Evolutionary conservation across 2,329 filamentous ascomycete genomes (phyloP), one percentile per base, ranked within the genome.

Genomic region (Pseudocercospora musae): DNA sequence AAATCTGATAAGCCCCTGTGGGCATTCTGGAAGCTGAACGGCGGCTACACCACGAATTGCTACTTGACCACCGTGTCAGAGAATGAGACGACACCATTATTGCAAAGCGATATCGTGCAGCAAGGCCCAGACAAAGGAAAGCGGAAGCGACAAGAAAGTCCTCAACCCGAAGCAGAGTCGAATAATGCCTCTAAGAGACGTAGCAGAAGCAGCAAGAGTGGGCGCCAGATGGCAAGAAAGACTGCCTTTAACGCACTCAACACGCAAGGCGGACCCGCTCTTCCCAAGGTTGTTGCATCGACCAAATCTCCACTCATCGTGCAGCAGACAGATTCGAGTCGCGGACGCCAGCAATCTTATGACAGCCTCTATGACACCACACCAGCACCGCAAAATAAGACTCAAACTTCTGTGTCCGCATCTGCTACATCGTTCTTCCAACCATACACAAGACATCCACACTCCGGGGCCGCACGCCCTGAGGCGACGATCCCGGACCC

Each of bases 21-120:
- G 54, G 29, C 48, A 7, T 61, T 64, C 54, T 64, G 58, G 62
- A 46, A 42, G 44, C 20, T 61, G 1, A 46, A 63, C 18, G 61
- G 61, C 7, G 61, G 61, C 20, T 63, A 60, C 37, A 63, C 50
- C 8, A 46, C 56, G 27, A 37, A 3, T 13, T 27, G 20, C 29
- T 49, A 10, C 27, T 62, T 1, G n/a, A 49, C 56, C 3, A 0
- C 49, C 21, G 40, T 31, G 1, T 29, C 33, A 15, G 20, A 50
- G 7, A 25, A 40, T 10, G 29, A 21, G 25, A 37, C 52, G 15
- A 37, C 55, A 13, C 25, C 48, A 10, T 4, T 59, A 15, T 21
- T 59, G 20, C 48, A 52, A 21, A 53, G 46, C 58, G n/a, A 53
- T 44, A 10, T 58, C 18, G 2, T 40, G 13, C 55, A 20, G 4